Percentiles rank a stretch among this genome's conserved stretches.
These are phyloP conservation scores for Volvox reticuliferus DNA, from an alignment of 139 green algal genomes.

Conservation along the genomic window DNA sequence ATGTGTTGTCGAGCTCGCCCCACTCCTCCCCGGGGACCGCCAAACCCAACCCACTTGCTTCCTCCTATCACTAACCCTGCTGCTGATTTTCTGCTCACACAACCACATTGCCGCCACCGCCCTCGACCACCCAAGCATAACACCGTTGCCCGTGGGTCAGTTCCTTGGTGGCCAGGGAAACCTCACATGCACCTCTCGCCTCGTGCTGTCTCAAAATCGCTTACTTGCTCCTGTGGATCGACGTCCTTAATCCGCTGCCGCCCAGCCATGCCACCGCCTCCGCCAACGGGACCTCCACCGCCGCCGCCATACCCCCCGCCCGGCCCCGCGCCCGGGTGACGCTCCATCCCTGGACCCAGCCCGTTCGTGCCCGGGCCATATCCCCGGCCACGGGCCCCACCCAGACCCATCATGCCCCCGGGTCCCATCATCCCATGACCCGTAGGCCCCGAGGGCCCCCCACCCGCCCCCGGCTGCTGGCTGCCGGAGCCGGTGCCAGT, in stretches of 20 bases:
- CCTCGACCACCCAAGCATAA: no score
- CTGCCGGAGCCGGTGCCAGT: no score
- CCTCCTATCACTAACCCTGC: background rate
- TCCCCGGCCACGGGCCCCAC: background rate
- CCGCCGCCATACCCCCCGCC: background rate
- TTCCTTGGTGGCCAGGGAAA: no score
- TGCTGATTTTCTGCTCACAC: background rate
- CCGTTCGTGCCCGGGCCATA: background rate
- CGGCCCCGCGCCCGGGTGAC: background rate
- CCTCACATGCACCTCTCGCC: no score
- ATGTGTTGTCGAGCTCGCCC: no score
- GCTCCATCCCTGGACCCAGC: background rate
- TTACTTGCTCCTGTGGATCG: conserved; percentile 24
- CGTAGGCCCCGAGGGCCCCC: background rate
- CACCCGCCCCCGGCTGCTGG: conserved; percentile 2
- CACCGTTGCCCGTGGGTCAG: no score
- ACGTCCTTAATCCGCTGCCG: conserved; percentile 32
- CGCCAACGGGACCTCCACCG: background rate
- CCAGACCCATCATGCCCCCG: background rate
- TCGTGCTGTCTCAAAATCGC: background rate
- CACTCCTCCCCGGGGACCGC: no score
- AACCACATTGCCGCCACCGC: no score
- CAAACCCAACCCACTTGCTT: background rate
- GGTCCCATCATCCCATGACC: background rate
- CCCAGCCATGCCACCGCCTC: background rate